These are phyloP conservation scores for Malus fusca DNA, from an alignment of 306 rosid species.

Conservation along the genomic window DNA sequence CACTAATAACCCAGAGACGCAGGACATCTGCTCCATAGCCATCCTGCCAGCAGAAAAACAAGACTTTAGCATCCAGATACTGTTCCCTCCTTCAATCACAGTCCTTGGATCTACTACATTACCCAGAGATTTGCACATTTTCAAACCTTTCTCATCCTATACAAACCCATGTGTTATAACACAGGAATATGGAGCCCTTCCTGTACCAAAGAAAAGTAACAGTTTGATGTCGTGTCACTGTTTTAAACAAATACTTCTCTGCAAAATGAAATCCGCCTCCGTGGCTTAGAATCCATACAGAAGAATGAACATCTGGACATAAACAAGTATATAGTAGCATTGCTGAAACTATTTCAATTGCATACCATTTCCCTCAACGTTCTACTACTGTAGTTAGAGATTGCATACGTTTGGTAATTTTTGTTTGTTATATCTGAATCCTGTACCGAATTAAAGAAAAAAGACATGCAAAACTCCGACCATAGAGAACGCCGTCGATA, in stretches of 20 bases:
- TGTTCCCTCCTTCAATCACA: slow-evolving; percentile 87
- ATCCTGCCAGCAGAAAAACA: slow-evolving; percentile 49
- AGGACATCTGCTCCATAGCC: slow-evolving; percentile 94
- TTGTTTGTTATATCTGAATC: not conserved
- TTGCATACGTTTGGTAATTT: not conserved
- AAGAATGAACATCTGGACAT: not conserved
- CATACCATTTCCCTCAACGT: too few relatives aligned
- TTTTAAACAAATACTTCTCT: not conserved
- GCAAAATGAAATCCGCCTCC: not conserved
- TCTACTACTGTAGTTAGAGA: too few relatives aligned
- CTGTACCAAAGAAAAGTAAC: slow-evolving; percentile 42
- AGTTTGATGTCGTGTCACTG: slow-evolving; percentile 15
- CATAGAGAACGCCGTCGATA: not conserved
- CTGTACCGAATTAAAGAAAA: not conserved
- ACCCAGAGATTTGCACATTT: slow-evolving; percentile 99
- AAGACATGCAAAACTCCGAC: not conserved
- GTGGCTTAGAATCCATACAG: not conserved
- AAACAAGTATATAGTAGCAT: not conserved
- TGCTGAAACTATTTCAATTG: not conserved
- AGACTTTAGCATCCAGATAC: slow-evolving; percentile 5
- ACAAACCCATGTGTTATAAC: slow-evolving; percentile 95
- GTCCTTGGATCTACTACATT: slow-evolving; percentile 79
- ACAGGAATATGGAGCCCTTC: slow-evolving; percentile 86
- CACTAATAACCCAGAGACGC: slow-evolving; percentile 97
- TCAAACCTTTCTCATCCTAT: slow-evolving; percentile 92